Percentiles rank a stretch among this genome's conserved stretches.
Evolutionary conservation across 345 rosid genomes (phyloP).

Genomic region (Aquilaria sinensis): DNA sequence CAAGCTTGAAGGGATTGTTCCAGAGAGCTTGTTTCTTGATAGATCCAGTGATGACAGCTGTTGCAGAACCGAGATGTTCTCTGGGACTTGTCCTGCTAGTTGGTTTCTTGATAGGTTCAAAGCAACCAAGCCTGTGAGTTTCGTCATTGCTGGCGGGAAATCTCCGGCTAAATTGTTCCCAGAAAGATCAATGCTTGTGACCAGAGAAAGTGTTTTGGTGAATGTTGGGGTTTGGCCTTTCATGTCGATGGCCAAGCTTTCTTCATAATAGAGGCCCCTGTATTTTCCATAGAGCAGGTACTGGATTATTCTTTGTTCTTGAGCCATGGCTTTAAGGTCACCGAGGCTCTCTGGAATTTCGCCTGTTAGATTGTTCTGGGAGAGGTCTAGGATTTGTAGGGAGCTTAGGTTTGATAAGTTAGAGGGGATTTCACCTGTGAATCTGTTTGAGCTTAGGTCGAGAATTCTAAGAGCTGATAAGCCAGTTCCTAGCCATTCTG

Average conservation of each 20-base stretch:
- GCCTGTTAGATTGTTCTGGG: slow-evolving; percentile 36
- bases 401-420: slow-evolving; percentile 22
- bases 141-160: slow-evolving; percentile 27
- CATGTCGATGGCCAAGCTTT: slow-evolving; percentile 22
- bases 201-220: slow-evolving; percentile 40
- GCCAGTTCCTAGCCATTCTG: slow-evolving; percentile 26
- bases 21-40: slow-evolving; percentile 34
- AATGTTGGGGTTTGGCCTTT: slow-evolving; percentile 22
- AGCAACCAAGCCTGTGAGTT: slow-evolving; percentile 24
- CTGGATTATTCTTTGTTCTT: slow-evolving; percentile 15
- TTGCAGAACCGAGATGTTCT: slow-evolving; percentile 25
- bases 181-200: slow-evolving; percentile 38
- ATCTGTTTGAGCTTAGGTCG: slow-evolving; percentile 18
- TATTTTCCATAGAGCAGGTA: slow-evolving; percentile 28
- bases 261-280: slow-evolving; percentile 28
- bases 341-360: slow-evolving; percentile 29
- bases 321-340: slow-evolving; percentile 30
- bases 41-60: slow-evolving; percentile 45
- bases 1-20: slow-evolving; percentile 35
- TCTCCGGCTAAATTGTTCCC: slow-evolving; percentile 32
- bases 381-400: slow-evolving; percentile 39
- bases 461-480: slow-evolving; percentile 22
- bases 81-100: slow-evolving; percentile 24
- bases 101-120: slow-evolving; percentile 37
- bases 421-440: slow-evolving; percentile 30